Percentiles rank a stretch among this genome's conserved stretches.
These are phyloP conservation scores for Arthrocladium fulminans DNA, from an alignment of 2,329 filamentous ascomycete species.

Conservation along the genomic window DNA sequence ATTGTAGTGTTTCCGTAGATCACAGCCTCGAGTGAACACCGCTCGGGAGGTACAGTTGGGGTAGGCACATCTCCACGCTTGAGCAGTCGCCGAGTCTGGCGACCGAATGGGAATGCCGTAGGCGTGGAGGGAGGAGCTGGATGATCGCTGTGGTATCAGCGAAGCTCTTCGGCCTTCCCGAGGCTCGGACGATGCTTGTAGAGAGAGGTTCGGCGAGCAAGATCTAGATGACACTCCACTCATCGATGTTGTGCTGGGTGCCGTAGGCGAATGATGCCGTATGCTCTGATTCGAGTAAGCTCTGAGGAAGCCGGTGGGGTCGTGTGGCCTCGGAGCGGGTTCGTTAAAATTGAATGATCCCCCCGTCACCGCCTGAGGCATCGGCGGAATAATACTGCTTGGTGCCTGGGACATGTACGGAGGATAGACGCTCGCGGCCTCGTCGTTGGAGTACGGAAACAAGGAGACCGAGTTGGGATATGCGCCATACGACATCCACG, in stretches of 20 bases:
- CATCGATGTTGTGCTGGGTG: conserved; percentile 13
- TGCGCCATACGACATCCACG: conserved; percentile 18
- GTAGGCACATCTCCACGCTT: conserved; percentile 50
- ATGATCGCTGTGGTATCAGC: conserved; percentile 16
- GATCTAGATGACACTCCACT: conserved; percentile 17
- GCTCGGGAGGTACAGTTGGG: conserved; percentile 52
- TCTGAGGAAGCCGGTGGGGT: conserved; percentile 7
- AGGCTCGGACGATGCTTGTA: conserved; percentile 2
- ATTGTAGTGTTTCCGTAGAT: conserved; percentile 55
- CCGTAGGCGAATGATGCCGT: conserved; percentile 17
- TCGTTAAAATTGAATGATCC: conserved; percentile 19
- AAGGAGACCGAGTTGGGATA: conserved; percentile 15
- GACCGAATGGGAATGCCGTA: conserved; percentile 22
- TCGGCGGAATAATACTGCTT: conserved; percentile 20
- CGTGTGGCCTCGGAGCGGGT: conserved; percentile 1
- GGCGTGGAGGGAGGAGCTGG: conserved; percentile 19
- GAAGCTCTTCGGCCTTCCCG: conserved; percentile 2
- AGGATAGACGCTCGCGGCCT: conserved; percentile 9
- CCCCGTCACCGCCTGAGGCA: conserved; percentile 18
- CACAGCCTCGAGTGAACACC: conserved; percentile 51
- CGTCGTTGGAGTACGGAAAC: conserved; percentile 13
- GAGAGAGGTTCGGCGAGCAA: conserved; percentile 18
- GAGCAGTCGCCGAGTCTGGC: conserved; percentile 10
- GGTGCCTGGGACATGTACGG: conserved; percentile 10
- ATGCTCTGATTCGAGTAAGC: conserved; percentile 14